Evolutionary conservation across 805 yeast species (phyloP), one percentile per base, ranked within the genome.

Genomic region (Schwanniomyces vanrijiae): DNA sequence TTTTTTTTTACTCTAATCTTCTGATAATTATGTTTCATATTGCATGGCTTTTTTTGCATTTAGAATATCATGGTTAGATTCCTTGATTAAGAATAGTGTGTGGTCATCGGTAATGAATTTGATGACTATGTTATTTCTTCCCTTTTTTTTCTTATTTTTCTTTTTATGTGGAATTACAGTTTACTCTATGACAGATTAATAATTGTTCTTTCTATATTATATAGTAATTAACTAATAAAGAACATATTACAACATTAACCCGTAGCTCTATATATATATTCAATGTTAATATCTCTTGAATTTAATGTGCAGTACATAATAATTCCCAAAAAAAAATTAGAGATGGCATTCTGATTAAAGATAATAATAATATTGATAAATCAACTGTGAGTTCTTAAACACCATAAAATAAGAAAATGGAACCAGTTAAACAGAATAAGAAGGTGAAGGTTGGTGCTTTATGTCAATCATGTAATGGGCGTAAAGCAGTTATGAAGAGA

Each of bases 401-500:
- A 8, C 25, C 25, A 22, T 22, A 22, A 8, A 22, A 5, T 22
- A 22, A 13, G 3, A 26, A 16, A 31, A 31, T 31, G 35, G 35
- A 31, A 14, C 8, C 35, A 5, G 19, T 18, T 16, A 31, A 31
- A 6, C 35, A 31, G 20, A 31, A 31, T 16, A 58, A 59, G 55
- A 55, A 52, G 40, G 34, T 73, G 31, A 78, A 76, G 53, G 64
- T 70, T 0, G 37, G 71, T 0, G 67, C 78, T 3, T 72, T 84
- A 13, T 92, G 99, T 69, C 96, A 91, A 68, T 76, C 89, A 7
- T 92, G 99, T 62, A 85, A 82, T 54, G 75, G 78, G 28, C 77
- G 92, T 45, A 88, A 88, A 59, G 96, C 98, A 0, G 87, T 87
- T 18, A 78, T 94, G 75, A 87, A 84, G 59, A 77, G 99, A 52